Evolutionary conservation across 768 basidiomycete genomes (phyloP), one percentile per base, ranked within the genome.

Genomic region (Pisolithus orientalis): DNA sequence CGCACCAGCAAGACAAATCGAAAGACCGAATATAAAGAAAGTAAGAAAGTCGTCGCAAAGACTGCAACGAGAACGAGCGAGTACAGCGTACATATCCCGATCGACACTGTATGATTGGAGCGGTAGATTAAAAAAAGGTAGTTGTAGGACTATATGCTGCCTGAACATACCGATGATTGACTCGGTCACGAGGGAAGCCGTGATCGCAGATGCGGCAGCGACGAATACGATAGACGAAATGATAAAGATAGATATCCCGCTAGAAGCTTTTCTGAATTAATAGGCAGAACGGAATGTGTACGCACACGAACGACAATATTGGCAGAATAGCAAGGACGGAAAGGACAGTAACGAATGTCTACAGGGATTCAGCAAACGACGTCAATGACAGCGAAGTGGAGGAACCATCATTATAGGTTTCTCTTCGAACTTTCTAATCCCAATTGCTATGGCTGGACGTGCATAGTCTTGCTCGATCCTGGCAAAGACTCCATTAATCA

Each of bases 391-490:
- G 27, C 28, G 11, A 39, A 5, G n/a, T 29, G 44, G 21, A 42
- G 24, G 44, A 50, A 67, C 66, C 65, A 67, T 61, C 21, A 47
- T 50, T 2, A 69, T 44, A 7, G 66, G 67, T 1, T 51, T 63
- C 50, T 59, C 55, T 50, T 34, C 56, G 34, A 67, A 64, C 31
- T 56, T 57, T 25, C 49, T n/a, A 32, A 59, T 57, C 17, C 45
- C 37, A 42, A 53, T 44, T 25, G 49, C 61, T 29, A 75, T 49
- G 39, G 72, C 63, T 29, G 77, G 77, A 17, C 72, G 74, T 5
- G 70, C 77, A 56, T 76, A 77, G 21, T 69, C 59, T 27, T 67
- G 63, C 57, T 78, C 77, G 43, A 78, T 72, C 44, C 77, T 78
- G 44, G 10, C 2, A 9, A 32, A 11, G 32, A 11, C 10, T 11